Evolutionary conservation across 2,329 filamentous ascomycete genomes (phyloP).

Genomic region (Chaetomiaceae sp.): DNA sequence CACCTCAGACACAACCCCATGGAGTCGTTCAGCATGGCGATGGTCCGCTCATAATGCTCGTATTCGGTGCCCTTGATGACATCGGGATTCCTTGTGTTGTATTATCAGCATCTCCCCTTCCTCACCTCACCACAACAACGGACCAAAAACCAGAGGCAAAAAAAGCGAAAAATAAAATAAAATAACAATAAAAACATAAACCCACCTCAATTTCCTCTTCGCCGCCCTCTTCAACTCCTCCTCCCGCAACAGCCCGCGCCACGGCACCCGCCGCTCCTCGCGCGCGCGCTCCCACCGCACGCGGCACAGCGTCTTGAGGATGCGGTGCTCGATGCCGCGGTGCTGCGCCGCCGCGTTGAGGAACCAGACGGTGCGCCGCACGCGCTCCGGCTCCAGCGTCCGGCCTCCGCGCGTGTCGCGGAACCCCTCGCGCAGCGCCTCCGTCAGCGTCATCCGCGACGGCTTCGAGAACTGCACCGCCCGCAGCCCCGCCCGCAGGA

Average conservation of each 20-base stretch:
- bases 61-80: slow-evolving; percentile 34
- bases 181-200: slow-evolving; percentile 18
- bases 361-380: slow-evolving; percentile 65
- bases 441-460: slow-evolving; percentile 55
- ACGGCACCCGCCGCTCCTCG: slow-evolving; percentile 24
- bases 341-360: slow-evolving; percentile 57
- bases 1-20: slow-evolving; percentile 61
- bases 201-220: slow-evolving; percentile 16
- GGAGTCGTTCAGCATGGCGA: slow-evolving; percentile 67
- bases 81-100: slow-evolving; percentile 15
- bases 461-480: slow-evolving; percentile 68
- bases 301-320: slow-evolving; percentile 62
- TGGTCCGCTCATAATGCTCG: slow-evolving; percentile 60
- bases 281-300: slow-evolving; percentile 37
- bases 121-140: not conserved
- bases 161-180: slow-evolving; percentile 1
- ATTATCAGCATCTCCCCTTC: slow-evolving; percentile 9
- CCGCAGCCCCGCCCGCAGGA: slow-evolving; percentile 61
- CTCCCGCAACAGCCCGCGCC: slow-evolving; percentile 23
- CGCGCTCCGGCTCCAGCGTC: slow-evolving; percentile 43
- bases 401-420: slow-evolving; percentile 34
- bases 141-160: not conserved
- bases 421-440: slow-evolving; percentile 56
- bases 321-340: slow-evolving; percentile 62
- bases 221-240: not conserved